phyloP scores from a whole-genome alignment of 2,329 filamentous ascomycete species.

The Cercospora sp. region DNA sequence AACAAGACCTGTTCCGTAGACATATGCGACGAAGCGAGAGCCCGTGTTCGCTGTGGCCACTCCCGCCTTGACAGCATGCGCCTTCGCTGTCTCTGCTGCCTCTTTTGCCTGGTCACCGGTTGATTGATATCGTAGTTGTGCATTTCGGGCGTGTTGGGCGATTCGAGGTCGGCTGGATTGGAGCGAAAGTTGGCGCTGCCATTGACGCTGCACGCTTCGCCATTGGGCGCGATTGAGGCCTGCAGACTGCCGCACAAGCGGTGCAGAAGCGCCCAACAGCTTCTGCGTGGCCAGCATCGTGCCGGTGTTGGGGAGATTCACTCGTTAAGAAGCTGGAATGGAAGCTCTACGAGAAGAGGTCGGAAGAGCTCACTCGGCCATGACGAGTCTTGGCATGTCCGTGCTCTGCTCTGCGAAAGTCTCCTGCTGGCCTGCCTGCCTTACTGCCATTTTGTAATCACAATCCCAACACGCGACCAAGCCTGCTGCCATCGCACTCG shows the following conservation, averaged over 20 bases:
- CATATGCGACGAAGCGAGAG: constrained; percentile 51
- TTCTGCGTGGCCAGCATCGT: constrained; percentile 29
- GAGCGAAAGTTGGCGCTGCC: constrained; percentile 30
- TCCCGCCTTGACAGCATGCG: constrained; percentile 36
- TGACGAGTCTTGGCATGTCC: constrained; percentile 1
- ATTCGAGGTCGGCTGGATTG: constrained; percentile 16
- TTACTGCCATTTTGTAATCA: no score
- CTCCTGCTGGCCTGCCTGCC: no score
- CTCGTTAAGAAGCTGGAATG: not conserved
- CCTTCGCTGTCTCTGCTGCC: constrained; percentile 9
- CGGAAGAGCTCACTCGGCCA: not conserved
- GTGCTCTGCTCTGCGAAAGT: not conserved
- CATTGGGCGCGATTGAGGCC: constrained; percentile 29
- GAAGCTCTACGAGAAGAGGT: not conserved
- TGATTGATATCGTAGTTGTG: constrained; percentile 23
- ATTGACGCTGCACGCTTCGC: constrained; percentile 30
- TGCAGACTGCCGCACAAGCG: constrained; percentile 22
- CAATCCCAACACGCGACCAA: no score
- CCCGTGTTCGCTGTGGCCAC: constrained; percentile 40
- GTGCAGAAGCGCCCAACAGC: constrained; percentile 26
- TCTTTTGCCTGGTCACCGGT: constrained; percentile 17
- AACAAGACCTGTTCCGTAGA: constrained; percentile 57
- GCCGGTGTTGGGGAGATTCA: constrained; percentile 3
- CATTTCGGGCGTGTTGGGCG: constrained; percentile 11
- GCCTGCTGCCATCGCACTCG: no score